Evolutionary conservation across 78 protist genomes (phyloP), one percentile per base, ranked within the genome.

Genomic region (Protostelium mycophagum): DNA sequence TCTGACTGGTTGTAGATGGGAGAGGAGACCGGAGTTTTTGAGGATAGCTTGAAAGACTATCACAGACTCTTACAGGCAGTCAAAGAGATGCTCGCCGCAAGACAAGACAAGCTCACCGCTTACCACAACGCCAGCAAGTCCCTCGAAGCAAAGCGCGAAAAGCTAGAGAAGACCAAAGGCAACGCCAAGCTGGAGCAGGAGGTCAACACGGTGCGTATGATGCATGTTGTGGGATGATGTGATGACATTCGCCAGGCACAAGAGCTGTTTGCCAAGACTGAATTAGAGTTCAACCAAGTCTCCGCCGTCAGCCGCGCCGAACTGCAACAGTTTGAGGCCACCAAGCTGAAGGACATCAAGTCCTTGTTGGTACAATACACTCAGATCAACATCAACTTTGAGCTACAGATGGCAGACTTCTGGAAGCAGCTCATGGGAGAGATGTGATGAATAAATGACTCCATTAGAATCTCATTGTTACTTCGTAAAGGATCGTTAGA

Each of bases 11-110:
- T 85, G n/a, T 16, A 85, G 86, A 36, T 36, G 86, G 16, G 16
- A 5, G 83, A 89, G 63, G 94, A 92, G 39, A 37, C 37, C 10
- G 88, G 88, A 23, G 89, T 83, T 89, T 92, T 92, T 89, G 94
- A 92, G 63, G 94, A 92, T 16, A 91, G 94, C 84, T 34, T 92
- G 36, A 86, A 38, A 88, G 94, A 92, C 63, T 92, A 92, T 31
- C 28, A 86, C 25, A 51, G 84, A 35, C 92, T 87, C 1, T 36
- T 92, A 9, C 38, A 85, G 1, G 36, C 91, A 0, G 91, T 92
- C 87, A 92, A 92, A 51, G 94, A 92, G n/a, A 38, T 92, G 87
- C 73, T 92, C 39, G 88, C 88, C 35, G 94, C 89, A 39, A 89
- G 94, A 87, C 63, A 90, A 0, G 94, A 92, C 35, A 63, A 91